Base-by-base conservation (phyloP, 2,329 filamentous ascomycete genomes). In the Scopulariopsis brevicaulis region DNA sequence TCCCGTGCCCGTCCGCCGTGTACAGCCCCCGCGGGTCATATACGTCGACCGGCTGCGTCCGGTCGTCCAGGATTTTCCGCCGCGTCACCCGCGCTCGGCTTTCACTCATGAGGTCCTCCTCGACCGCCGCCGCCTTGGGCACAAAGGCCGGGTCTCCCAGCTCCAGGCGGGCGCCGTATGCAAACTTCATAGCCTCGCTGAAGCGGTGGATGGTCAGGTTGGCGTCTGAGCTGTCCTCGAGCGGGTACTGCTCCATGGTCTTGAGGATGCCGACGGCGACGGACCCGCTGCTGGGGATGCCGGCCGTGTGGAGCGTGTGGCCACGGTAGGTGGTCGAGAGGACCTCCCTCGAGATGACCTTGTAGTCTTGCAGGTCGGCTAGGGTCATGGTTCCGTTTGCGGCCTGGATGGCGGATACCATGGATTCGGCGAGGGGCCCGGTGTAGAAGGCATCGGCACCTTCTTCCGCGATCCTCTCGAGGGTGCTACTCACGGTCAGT, bases 371-470 rank as follows among this genome's bases (percentile, higher is more conserved):
- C 34, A 96, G 74, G 70, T 97, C 93, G 0, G 84, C 79, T 1
- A 94, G 67, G 0, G 89, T 92, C 85, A 96, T 91, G 12, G 83
- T 93, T n/a, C 93, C 93, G 63, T 92, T 90, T 1, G 76, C 72
- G 0, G 77, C 74, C 64, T 85, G 83, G 20, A 96, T 71, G 0
- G 84, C 80, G 18, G 80, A 73, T 64, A 96, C 85, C 58, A 86
- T 92, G 0, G 85, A 82, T 63, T 90, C 75, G 28, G 91, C 87
- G 52, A 93, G 84, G 0, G 82, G 74, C 1, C 90, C 89, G 0
- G 73, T 74, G 68, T 95, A 94, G 65, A 94, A 92, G 1, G 80
- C 84, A 66, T 89, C 82, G 0, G 85, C 74, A 0, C 93, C 93
- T 37, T 85, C 64, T 4, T 84, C 72, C 1, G 89, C 90, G 62